Conservation (phyloP, 352 stramenopile species). For the Globisporangium abappressorium region DNA sequence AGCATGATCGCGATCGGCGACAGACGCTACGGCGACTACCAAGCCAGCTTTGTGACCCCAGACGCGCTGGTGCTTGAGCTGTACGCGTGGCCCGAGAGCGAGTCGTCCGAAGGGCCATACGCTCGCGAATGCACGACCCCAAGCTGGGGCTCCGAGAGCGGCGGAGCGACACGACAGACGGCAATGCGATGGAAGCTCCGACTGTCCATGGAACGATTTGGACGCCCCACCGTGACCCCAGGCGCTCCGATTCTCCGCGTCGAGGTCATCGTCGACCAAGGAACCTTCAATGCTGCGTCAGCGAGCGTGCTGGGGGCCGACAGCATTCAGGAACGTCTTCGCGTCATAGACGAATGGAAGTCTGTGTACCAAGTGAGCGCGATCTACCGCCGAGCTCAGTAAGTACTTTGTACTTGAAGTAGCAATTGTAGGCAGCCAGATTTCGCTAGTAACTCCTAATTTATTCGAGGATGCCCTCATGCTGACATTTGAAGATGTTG, state of each 20-base stretch:
- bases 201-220: slow-evolving; percentile 13
- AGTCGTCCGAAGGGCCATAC: neutral
- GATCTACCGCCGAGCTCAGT: slow-evolving; percentile 5
- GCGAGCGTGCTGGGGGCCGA: neutral
- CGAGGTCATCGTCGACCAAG: slow-evolving; percentile 3
- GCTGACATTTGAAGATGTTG: neutral
- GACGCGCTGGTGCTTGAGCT: slow-evolving; percentile 11
- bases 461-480: neutral
- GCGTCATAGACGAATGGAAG: slow-evolving; percentile 8
- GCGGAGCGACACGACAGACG: neutral
- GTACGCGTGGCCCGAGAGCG: slow-evolving; percentile 10
- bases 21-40: slow-evolving; percentile 11
- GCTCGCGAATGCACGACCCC: neutral
- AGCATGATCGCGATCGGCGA: slow-evolving; percentile 15
- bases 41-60: slow-evolving; percentile 12
- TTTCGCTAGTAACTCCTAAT: neutral
- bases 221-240: neutral
- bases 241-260: slow-evolving; percentile 4
- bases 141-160: neutral
- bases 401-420: neutral
- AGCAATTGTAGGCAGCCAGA: neutral
- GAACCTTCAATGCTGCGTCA: neutral
- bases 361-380: slow-evolving; percentile 4
- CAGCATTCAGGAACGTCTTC: neutral
- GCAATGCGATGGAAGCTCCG: slow-evolving; percentile 9